Percentiles rank a stretch among this genome's conserved stretches.
phyloP scores from a whole-genome alignment of 148 eudicot species.

The Vaccinium darrowii region DNA sequence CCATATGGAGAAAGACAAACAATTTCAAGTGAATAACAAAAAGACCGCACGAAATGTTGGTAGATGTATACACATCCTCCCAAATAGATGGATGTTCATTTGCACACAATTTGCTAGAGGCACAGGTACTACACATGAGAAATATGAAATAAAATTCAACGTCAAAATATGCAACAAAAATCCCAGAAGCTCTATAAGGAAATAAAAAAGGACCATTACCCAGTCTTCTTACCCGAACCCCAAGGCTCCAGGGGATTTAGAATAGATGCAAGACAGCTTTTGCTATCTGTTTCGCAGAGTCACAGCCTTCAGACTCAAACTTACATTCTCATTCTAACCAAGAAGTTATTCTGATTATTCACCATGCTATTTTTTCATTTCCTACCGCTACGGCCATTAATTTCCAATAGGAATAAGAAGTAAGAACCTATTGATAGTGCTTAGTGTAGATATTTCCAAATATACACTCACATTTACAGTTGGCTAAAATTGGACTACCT shows the following conservation, averaged over 20 bases:
- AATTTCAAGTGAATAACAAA: background rate
- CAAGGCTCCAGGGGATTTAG: slow-evolving; percentile 1
- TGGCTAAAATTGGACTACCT: too few species aligned
- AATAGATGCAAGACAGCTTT: background rate
- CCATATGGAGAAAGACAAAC: background rate
- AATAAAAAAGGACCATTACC: background rate
- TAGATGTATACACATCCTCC: background rate
- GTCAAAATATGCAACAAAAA: background rate
- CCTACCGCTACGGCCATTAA: background rate
- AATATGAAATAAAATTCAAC: background rate
- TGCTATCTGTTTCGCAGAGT: background rate
- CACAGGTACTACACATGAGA: background rate
- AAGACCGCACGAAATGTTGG: background rate
- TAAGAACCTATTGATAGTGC: background rate
- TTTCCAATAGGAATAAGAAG: background rate
- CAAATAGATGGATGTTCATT: background rate
- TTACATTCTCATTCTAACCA: background rate
- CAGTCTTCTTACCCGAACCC: background rate
- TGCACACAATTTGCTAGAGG: background rate
- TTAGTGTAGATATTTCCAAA: background rate
- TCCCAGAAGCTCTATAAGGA: background rate
- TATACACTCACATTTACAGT: background rate
- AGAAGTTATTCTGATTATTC: background rate
- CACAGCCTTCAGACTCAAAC: slow-evolving; percentile 1
- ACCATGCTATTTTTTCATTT: background rate